phyloP scores from a whole-genome alignment of 139 green algal genomes.

The Picochlorum costavermella region DNA sequence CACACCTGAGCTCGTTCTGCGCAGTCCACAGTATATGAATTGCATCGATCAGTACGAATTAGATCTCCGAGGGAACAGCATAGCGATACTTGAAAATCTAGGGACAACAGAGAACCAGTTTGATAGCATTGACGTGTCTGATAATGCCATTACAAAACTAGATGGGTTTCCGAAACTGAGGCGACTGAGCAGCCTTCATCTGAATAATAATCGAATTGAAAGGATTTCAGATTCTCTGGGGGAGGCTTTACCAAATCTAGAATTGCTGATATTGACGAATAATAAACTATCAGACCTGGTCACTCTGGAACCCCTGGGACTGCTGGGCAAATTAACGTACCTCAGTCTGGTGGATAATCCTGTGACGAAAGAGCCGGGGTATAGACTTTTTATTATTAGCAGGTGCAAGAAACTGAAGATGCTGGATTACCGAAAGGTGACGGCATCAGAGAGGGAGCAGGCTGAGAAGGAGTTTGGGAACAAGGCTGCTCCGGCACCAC shows the following conservation, averaged over 20 bases:
- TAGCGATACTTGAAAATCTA: conserved; percentile 87
- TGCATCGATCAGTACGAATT: conserved; percentile 78
- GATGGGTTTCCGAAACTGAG: conserved; percentile 89
- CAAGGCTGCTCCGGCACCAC: conserved; percentile 26
- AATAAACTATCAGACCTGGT: conserved; percentile 82
- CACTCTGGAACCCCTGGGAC: conserved; percentile 78
- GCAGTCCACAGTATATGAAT: conserved; percentile 84
- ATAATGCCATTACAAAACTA: conserved; percentile 91
- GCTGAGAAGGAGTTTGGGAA: conserved; percentile 50
- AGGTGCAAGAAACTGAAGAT: conserved; percentile 68
- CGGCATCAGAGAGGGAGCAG: conserved; percentile 69
- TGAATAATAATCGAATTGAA: conserved; percentile 90
- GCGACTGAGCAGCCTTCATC: conserved; percentile 69
- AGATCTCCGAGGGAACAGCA: conserved; percentile 76
- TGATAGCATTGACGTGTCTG: conserved; percentile 91
- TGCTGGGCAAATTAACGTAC: conserved; percentile 54
- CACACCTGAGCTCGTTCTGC: conserved; percentile 78
- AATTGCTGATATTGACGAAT: conserved; percentile 83
- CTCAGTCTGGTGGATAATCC: conserved; percentile 87
- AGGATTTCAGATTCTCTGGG: conserved; percentile 49
- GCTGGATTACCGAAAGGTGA: conserved; percentile 94
- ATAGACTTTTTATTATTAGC: conserved; percentile 77
- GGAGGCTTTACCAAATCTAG: conserved; percentile 71
- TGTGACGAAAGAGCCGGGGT: conserved; percentile 64
- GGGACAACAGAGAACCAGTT: conserved; percentile 96